phyloP scores from a whole-genome alignment of 192 early-diverging fungal species.

The Coemansia sp. region DNA sequence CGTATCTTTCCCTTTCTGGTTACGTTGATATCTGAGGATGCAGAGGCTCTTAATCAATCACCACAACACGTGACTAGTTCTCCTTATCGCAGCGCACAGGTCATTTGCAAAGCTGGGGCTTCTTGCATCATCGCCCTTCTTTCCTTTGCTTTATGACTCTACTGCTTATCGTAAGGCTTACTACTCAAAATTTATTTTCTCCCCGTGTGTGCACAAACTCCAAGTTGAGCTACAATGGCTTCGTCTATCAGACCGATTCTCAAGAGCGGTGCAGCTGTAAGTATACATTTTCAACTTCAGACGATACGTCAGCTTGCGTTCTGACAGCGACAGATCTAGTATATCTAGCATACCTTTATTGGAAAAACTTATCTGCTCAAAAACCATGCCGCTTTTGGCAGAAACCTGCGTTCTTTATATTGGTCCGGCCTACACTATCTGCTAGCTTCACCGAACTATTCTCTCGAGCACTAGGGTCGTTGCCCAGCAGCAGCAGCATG shows the following conservation, averaged over 20 bases:
- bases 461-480: slow-evolving; percentile 30
- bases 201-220: background rate
- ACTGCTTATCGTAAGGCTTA: background rate
- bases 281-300: slow-evolving; percentile 7
- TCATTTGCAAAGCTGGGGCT: too few species aligned
- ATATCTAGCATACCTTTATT: too few species aligned
- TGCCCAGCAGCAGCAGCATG: slow-evolving; percentile 17
- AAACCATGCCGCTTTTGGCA: background rate
- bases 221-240: slow-evolving; percentile 17
- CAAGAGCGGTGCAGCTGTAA: slow-evolving; percentile 51
- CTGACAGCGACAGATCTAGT: too few species aligned
- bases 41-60: too few species aligned
- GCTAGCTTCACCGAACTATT: slow-evolving; percentile 47
- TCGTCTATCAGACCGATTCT: slow-evolving; percentile 44
- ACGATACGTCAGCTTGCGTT: background rate
- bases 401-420: too few species aligned
- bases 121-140: background rate
- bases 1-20: too few species aligned
- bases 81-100: too few species aligned
- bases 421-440: background rate
- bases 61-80: too few species aligned
- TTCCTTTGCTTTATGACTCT: slow-evolving; percentile 5
- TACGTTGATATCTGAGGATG: too few species aligned
- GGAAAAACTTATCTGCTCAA: background rate
- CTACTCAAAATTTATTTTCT: slow-evolving; percentile 9